Conservation (phyloP, 306 rosid genomes). For the peach (Prunus persica) region Prunus_persica_NCBIv2 NC_034011.1:2544501-2545000, state of each 20-base stretch:
- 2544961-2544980: background rate
- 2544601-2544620: conserved; percentile 87
- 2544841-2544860: conserved; percentile 28
- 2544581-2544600: conserved; percentile 78
- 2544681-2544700: conserved; percentile 25
- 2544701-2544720: conserved; percentile 40
- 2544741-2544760: conserved; percentile 44
- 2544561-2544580: conserved; percentile 81
- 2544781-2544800: conserved; percentile 54
- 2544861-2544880: conserved; percentile 42
- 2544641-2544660: conserved; percentile 36
- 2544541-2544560: conserved; percentile 8
- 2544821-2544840: conserved; percentile 29
- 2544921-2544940: conserved; percentile 42
- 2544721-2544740: conserved; percentile 63
- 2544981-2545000: background rate
- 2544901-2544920: conserved; percentile 78
- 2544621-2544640: conserved; percentile 57
- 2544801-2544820: conserved; percentile 29
- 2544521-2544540: background rate
- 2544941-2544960: conserved; percentile 1
- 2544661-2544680: conserved; percentile 27
- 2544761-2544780: conserved; percentile 65
- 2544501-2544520: background rate
- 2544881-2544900: conserved; percentile 91